A percentile compares a stretch with the other conserved stretches of the same genome.
Evolutionary conservation across 495 filamentous ascomycete species (phyloP).

Genomic region (Penicillium maclennaniae): DNA sequence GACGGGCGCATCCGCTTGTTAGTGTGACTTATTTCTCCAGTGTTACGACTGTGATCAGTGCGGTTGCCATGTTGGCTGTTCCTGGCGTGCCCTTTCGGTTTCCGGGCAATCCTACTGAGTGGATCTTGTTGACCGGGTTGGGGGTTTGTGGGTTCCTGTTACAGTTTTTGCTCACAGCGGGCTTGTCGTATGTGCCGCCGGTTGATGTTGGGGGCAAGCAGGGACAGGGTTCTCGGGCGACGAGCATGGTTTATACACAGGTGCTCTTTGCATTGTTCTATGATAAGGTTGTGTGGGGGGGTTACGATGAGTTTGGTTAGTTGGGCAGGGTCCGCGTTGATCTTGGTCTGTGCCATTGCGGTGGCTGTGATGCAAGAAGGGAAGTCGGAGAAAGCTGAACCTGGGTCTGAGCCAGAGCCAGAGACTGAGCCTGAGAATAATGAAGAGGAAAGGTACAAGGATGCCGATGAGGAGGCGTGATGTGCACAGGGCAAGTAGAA

Average conservation of each 20-base stretch:
- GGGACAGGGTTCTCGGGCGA: slow-evolving; percentile 60
- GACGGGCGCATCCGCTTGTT: slow-evolving; percentile 77
- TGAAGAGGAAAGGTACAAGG: slow-evolving; percentile 8
- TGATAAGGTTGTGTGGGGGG: slow-evolving; percentile 75
- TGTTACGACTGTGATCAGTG: slow-evolving; percentile 64
- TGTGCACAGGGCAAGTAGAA: slow-evolving; percentile 3
- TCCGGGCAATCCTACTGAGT: slow-evolving; percentile 60
- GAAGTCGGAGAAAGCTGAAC: slow-evolving; percentile 3
- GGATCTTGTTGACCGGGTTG: slow-evolving; percentile 65
- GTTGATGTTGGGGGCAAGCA: slow-evolving; percentile 22
- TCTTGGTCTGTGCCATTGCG: slow-evolving; percentile 77
- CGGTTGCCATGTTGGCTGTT: slow-evolving; percentile 53
- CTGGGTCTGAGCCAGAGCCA: background rate
- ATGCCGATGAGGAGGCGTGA: slow-evolving; percentile 9
- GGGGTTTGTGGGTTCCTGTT: slow-evolving; percentile 76
- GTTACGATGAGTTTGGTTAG: slow-evolving; percentile 60
- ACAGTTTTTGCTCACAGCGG: slow-evolving; percentile 84
- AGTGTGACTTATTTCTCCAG: slow-evolving; percentile 81
- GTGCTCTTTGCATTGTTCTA: slow-evolving; percentile 88
- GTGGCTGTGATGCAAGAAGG: slow-evolving; percentile 57
- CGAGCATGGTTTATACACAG: slow-evolving; percentile 86
- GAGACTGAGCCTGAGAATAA: background rate
- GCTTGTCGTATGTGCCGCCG: slow-evolving; percentile 62
- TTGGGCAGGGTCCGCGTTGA: slow-evolving; percentile 70
- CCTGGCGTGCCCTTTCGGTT: slow-evolving; percentile 59